Percentiles rank a stretch among this genome's conserved stretches.
Conservation (phyloP, 805 yeast species). For the Yarrowia yakushimensis region DNA sequence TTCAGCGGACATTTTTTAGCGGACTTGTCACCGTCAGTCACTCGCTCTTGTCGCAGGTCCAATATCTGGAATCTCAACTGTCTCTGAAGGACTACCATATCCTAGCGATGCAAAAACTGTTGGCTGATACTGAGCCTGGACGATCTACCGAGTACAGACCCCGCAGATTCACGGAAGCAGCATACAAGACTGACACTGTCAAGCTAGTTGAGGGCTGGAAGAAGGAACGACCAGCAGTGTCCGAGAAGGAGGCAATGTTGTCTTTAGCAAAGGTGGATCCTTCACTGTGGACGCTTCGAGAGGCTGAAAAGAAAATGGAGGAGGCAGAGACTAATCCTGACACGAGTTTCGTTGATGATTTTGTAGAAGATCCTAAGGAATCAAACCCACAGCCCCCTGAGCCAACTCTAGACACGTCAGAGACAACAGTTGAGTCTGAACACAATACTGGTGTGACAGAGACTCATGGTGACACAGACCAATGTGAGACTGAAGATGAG, state of each 20-base stretch:
- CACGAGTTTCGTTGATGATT: neutral
- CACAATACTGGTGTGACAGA: neutral
- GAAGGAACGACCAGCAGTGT: neutral
- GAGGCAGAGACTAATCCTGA: neutral
- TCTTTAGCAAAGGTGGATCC: neutral
- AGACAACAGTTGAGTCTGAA: neutral
- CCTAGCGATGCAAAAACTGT: conserved; percentile 4
- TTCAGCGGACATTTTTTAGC: neutral
- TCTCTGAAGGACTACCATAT: conserved; percentile 29
- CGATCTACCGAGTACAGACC: conserved; percentile 26
- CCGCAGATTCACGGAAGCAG: neutral
- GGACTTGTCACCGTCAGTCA: conserved; percentile 14
- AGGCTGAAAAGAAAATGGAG: neutral
- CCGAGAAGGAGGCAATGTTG: neutral
- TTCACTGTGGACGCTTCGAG: neutral
- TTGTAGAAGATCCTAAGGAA: neutral
- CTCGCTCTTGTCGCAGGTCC: neutral
- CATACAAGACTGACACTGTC: neutral
- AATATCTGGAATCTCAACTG: conserved; percentile 15
- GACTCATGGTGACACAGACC: neutral
- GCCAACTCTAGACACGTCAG: neutral
- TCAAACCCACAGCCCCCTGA: neutral
- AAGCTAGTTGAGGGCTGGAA: neutral
- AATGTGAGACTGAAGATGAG: conserved; percentile 6
- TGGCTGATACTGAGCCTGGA: conserved; percentile 24